These are phyloP conservation scores for Phialocephala sp. DNA, from an alignment of 2,329 filamentous ascomycete species.

Conservation along the genomic window DNA sequence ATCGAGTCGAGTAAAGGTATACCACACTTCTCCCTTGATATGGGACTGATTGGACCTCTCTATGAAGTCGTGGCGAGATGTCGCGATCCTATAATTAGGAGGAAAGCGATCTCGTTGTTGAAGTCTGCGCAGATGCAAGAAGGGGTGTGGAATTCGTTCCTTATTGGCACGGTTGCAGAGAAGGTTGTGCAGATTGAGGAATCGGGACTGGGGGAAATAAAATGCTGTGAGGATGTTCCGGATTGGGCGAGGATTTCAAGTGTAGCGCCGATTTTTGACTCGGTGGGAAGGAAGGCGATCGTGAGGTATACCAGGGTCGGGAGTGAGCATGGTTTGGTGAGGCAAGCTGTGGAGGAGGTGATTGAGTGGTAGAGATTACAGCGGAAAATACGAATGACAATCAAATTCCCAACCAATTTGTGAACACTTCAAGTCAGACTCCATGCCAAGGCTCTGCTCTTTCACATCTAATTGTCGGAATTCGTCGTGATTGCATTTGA, in stretches of 20 bases:
- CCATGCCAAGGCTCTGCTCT: too few species aligned
- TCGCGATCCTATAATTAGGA: slow-evolving; percentile 58
- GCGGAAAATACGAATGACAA: too few species aligned
- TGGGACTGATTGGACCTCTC: slow-evolving; percentile 67
- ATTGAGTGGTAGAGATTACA: slow-evolving; percentile 9
- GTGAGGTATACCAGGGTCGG: neutral
- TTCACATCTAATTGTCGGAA: too few species aligned
- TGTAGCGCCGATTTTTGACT: neutral
- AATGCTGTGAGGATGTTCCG: slow-evolving; percentile 26
- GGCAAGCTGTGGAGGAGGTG: slow-evolving; percentile 12
- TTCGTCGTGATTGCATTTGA: too few species aligned
- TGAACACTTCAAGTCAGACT: too few species aligned
- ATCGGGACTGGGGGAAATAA: slow-evolving; percentile 22
- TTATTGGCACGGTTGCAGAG: slow-evolving; percentile 31
- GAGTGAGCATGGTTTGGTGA: too few species aligned
- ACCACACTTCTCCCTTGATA: slow-evolving; percentile 60
- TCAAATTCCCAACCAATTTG: neutral
- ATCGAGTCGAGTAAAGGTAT: slow-evolving; percentile 13
- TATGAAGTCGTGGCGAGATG: slow-evolving; percentile 69
- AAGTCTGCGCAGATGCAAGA: slow-evolving; percentile 60
- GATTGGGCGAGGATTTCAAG: slow-evolving; percentile 22
- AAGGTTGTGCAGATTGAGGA: slow-evolving; percentile 34
- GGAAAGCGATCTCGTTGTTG: slow-evolving; percentile 65
- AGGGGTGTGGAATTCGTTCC: slow-evolving; percentile 61
- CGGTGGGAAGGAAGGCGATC: neutral